Percentiles rank a stretch among this genome's conserved stretches.
These are phyloP conservation scores for Fusarium sp. DNA, from an alignment of 2,329 filamentous ascomycete species.

Conservation along the genomic window DNA sequence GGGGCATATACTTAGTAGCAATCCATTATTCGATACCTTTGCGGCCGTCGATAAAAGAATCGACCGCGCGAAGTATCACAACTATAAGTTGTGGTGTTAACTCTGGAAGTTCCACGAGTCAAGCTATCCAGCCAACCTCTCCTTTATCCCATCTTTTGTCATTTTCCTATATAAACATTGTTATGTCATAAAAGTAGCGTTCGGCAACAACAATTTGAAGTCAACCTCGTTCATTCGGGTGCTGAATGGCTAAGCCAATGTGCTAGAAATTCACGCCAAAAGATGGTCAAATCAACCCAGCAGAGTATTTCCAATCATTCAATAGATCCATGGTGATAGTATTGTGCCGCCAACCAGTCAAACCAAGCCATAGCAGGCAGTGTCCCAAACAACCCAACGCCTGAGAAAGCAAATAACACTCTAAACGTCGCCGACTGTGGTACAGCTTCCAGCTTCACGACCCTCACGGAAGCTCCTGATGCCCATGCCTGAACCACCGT, in stretches of 20 bases:
- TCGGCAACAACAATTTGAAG: background rate
- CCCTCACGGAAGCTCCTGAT: background rate
- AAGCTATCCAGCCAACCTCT: background rate
- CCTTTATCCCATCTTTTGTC: background rate
- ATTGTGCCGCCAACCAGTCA: background rate
- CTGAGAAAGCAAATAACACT: slow-evolving; percentile 5
- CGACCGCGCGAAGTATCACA: background rate
- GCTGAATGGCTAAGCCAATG: background rate
- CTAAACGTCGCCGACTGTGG: background rate
- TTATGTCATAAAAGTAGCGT: background rate
- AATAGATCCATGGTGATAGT: slow-evolving; percentile 1
- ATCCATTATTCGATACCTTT: background rate
- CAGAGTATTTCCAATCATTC: background rate
- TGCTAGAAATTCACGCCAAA: background rate
- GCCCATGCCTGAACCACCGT: slow-evolving; percentile 1
- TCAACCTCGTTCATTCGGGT: background rate
- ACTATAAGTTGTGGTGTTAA: background rate
- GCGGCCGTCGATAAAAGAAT: background rate
- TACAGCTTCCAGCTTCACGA: background rate
- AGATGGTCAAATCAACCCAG: background rate
- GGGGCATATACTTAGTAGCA: background rate
- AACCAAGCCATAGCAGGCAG: background rate
- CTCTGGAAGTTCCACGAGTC: background rate
- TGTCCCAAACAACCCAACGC: slow-evolving; percentile 11
- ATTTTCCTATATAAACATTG: background rate